Evolutionary conservation across 208 protist genomes (phyloP), one percentile per base, ranked within the genome.

Genomic region (Crithidia sp.): DNA sequence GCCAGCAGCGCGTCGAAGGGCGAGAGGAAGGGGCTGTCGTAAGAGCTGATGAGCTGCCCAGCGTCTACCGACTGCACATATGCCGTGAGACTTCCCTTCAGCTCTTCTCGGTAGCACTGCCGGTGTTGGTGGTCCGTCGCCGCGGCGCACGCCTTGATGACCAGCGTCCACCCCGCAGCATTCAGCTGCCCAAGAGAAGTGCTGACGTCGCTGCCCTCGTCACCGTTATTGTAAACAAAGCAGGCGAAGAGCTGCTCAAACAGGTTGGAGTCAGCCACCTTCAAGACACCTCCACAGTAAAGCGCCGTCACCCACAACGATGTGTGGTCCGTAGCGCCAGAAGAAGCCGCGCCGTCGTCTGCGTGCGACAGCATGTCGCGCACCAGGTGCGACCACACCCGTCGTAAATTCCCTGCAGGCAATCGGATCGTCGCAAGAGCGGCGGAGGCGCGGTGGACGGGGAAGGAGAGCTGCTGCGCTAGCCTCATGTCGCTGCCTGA

Each of bases 201-300:
- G 28, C 28, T 28, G 28, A 28, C 28, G 28, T 28, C 28, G 2
- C 5, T n/a, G 28, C 16, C 5, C 19, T 43, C 37, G 28, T 28
- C 28, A 1, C 28, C 28, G 28, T 28, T 28, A 28, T 1, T 2
- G 57, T 73, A 77, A 17, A 92, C 57, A 36, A 92, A 39, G 44
- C 58, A 83, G 7, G 87, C 84, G 8, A 95, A 54, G 36, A 95
- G 68, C 68, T 88, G 87, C 28, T 73, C 74, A 60, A 84, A 95
- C 7, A 88, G 45, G n/a, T 67, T 41, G n/a, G 87, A 85, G 58
- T 91, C 87, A 6, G 83, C 82, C 47, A 82, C 89, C n/a, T 77
- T 82, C 7, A 91, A 63, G 3, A 63, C 76, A 4, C 81, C 82
- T 36, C 87, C 90, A 56, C 81, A 85, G 54, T 83, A 49, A 44